phyloP scores from a whole-genome alignment of 768 basidiomycete genomes.

The Auriscalpium orientale region DNA sequence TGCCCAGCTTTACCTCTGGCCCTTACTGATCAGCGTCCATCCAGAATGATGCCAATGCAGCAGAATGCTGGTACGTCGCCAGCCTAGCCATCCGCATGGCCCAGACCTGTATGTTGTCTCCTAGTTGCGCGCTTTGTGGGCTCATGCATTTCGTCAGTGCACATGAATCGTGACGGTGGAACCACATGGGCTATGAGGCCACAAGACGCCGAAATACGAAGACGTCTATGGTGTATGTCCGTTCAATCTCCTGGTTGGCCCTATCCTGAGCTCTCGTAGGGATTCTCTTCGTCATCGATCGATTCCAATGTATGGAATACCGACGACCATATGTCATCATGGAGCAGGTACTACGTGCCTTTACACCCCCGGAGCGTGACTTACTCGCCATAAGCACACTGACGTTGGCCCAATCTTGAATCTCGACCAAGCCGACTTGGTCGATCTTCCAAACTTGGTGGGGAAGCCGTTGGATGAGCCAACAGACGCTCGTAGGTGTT shows the following conservation, averaged over 20 bases:
- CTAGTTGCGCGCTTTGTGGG: too few species aligned
- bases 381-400: conserved; percentile 9
- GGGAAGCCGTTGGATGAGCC: conserved; percentile 15
- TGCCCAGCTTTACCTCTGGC: background rate
- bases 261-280: conserved; percentile 4
- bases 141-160: conserved; percentile 7
- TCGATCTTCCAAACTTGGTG: conserved; percentile 6
- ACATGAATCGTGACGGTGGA: conserved; percentile 17
- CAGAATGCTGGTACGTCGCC: conserved; percentile 11
- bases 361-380: background rate
- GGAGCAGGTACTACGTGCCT: conserved; percentile 12
- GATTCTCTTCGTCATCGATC: conserved; percentile 14
- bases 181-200: conserved; percentile 16
- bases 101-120: conserved; percentile 13
- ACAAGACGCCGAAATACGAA: conserved; percentile 16
- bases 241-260: background rate
- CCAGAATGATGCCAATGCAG: conserved; percentile 9
- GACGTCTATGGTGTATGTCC: conserved; percentile 19
- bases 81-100: conserved; percentile 18
- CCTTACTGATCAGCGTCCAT: background rate
- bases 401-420: conserved; percentile 19
- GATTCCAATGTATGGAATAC: conserved; percentile 12
- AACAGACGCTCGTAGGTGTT: conserved; percentile 14
- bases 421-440: conserved; percentile 14
- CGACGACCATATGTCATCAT: conserved; percentile 18